Base-by-base conservation (phyloP, 495 filamentous ascomycete genomes). In the Aspergillus leporis region DNA sequence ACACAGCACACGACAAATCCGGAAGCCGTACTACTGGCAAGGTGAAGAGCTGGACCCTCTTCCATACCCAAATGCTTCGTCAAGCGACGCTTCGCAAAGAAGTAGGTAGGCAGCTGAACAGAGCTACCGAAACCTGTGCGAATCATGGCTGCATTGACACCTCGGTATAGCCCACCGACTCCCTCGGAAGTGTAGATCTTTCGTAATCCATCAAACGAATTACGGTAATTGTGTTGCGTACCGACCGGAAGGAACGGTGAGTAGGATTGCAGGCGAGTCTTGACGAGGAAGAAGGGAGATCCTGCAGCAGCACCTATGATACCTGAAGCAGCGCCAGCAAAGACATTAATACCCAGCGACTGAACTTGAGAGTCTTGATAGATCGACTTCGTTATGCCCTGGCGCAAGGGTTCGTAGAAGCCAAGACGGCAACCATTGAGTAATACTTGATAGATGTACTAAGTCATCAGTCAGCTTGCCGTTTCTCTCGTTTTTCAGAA, bases 231-330 rank as follows among this genome's bases (percentile, higher is more conserved):
- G 70, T 99, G 94, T 69, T 99, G 94, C 1, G 94, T 97, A 52
- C 94, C 94, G 55, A 98, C 93, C 16, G 94, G 94, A 16, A 94
- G 83, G 77, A 96, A 96, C 5, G 93, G 92, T 9, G 92, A 96
- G 78, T 82, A 97, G 49, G 91, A 96, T 73, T 99, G 94, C 56
- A 99, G 80, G 14, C 94, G 86, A 9, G 94, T 99, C 78, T 99
- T 99, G 69, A 96, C 89, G n/a, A 99, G 82, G 79, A 98, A 99
- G 72, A 99, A 98, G 1, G 94, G 95, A 25, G 92, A 96, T 21
- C 92, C 94, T 14, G 88, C 89, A 9, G 89, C 89, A 6, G 94
- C 94, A 56, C 94, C 94, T 41, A 98, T 81, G 45, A 98, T 87
- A 58, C 94, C 94, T 7, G 90, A 93, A 4, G 84, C 73, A 7